Percentiles rank a stretch among this genome's conserved stretches.
phyloP scores from a whole-genome alignment of 768 basidiomycete genomes.

The Tremella yokohamensis region DNA sequence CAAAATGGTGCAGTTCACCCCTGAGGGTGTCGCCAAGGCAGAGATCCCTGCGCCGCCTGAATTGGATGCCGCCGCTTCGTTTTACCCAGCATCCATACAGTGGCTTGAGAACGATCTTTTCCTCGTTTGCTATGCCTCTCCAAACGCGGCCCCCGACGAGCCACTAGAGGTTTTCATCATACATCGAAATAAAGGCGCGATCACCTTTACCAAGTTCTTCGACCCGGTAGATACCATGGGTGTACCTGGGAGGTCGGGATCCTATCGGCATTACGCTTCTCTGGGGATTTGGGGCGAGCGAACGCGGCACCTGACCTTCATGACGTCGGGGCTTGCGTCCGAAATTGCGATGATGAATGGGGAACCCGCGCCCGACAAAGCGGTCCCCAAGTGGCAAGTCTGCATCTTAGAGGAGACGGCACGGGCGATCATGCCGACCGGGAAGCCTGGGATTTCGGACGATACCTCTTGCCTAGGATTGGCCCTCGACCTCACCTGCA shows the following conservation, averaged over 20 bases:
- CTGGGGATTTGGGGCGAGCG: conserved; percentile 47
- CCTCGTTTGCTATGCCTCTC: conserved; percentile 47
- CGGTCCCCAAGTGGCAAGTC: conserved; percentile 39
- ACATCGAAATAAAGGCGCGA: conserved; percentile 35
- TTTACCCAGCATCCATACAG: conserved; percentile 38
- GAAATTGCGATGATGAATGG: conserved; percentile 50
- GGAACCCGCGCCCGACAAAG: conserved; percentile 15
- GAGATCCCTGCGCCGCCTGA: conserved; percentile 39
- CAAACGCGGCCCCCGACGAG: conserved; percentile 36
- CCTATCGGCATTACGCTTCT: conserved; percentile 36
- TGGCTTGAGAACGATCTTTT: conserved; percentile 55
- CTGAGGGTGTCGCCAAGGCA: conserved; percentile 51
- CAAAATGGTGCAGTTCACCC: conserved; percentile 50
- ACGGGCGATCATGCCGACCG: conserved; percentile 45
- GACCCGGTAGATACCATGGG: conserved; percentile 51
- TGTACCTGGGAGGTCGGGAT: conserved; percentile 38
- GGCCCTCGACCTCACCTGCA: conserved; percentile 50
- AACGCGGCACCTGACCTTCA: conserved; percentile 50
- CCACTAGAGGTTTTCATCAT: conserved; percentile 49
- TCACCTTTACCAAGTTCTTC: conserved; percentile 45
- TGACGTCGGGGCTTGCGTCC: conserved; percentile 45
- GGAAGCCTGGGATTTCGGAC: conserved; percentile 38
- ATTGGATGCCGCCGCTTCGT: conserved; percentile 10
- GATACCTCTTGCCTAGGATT: conserved; percentile 51
- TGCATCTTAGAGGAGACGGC: conserved; percentile 50